Evolutionary conservation across 495 filamentous ascomycete species (phyloP), one percentile per base, ranked within the genome.

Genomic region (Aspergillus olivimuriae): DNA sequence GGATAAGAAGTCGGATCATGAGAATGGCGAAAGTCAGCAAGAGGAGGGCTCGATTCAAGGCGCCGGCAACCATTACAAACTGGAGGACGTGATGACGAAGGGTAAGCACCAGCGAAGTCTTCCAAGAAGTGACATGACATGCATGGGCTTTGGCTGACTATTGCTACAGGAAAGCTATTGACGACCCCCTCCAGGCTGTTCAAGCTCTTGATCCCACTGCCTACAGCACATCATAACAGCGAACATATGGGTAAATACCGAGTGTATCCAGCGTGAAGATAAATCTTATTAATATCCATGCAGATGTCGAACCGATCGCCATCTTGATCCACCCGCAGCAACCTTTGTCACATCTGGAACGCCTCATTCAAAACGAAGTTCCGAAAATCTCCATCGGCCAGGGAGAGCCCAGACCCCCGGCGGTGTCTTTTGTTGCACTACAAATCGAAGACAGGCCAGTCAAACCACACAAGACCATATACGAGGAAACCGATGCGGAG

Each of bases 251-350:
- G 77, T 74, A 68, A 17, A 62, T 62, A 53, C 54, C 35, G n/a
- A n/a, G n/a, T n/a, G n/a, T n/a, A n/a, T n/a, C n/a, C n/a, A n/a
- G n/a, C n/a, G n/a, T n/a, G n/a, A n/a, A n/a, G n/a, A n/a, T n/a
- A n/a, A n/a, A n/a, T n/a, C n/a, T n/a, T n/a, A n/a, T n/a, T n/a
- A n/a, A 86, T 66, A 76, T 19, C 15, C 12, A 15, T 75, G 21
- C 75, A 65, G 76, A 79, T 34, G 75, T 88, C 21, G 87, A 92
- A 57, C 87, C 90, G 0, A 77, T 96, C 5, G 89, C 89, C 5
- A 78, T 97, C 2, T 78, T 97, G 5, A 73, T 96, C 4, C 90
- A 97, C 61, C 88, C 91, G 0, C 86, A 92, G 51, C 90, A 97
- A 60, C 90, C 91, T 0, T 73, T 97, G 12, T 95, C 89, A 20